Evolutionary conservation across 208 protist genomes (phyloP).

Genomic region (Trypanosoma brucei): DNA sequence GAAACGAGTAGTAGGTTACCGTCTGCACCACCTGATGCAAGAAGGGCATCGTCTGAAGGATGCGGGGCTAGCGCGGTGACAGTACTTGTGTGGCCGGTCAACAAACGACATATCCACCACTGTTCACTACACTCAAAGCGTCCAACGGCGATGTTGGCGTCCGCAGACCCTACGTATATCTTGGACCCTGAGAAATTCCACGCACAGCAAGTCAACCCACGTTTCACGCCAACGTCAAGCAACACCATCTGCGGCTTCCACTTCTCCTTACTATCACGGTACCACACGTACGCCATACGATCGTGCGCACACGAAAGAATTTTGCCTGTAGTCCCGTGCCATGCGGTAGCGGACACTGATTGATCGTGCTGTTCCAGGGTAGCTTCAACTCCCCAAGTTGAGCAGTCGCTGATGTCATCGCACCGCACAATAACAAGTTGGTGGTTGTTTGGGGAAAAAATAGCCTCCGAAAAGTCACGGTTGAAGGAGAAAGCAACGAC

Average conservation of each 20-base stretch:
- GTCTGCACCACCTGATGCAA: constrained; percentile 41
- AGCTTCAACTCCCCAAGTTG: constrained; percentile 21
- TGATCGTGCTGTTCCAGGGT: constrained; percentile 35
- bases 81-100: constrained; percentile 24
- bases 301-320: constrained; percentile 35
- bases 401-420: constrained; percentile 19
- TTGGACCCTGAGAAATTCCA: constrained; percentile 48
- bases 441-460: constrained; percentile 34
- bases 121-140: constrained; percentile 36
- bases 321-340: constrained; percentile 19
- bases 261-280: constrained; percentile 12
- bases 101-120: constrained; percentile 59
- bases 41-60: constrained; percentile 35
- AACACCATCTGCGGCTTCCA: constrained; percentile 35
- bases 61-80: constrained; percentile 39
- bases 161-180: constrained; percentile 48
- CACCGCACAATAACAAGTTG: constrained; percentile 26
- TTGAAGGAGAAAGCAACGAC: constrained; percentile 28
- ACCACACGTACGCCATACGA: constrained; percentile 33
- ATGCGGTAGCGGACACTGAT: constrained; percentile 26
- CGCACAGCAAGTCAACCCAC: constrained; percentile 28
- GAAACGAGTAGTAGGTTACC: constrained; percentile 43
- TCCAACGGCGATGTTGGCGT: constrained; percentile 49
- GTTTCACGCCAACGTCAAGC: constrained; percentile 28
- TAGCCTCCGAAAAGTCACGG: constrained; percentile 15